These are phyloP conservation scores for Hymenoscyphus salicellus DNA, from an alignment of 2,329 filamentous ascomycete genomes.

Conservation along the genomic window DNA sequence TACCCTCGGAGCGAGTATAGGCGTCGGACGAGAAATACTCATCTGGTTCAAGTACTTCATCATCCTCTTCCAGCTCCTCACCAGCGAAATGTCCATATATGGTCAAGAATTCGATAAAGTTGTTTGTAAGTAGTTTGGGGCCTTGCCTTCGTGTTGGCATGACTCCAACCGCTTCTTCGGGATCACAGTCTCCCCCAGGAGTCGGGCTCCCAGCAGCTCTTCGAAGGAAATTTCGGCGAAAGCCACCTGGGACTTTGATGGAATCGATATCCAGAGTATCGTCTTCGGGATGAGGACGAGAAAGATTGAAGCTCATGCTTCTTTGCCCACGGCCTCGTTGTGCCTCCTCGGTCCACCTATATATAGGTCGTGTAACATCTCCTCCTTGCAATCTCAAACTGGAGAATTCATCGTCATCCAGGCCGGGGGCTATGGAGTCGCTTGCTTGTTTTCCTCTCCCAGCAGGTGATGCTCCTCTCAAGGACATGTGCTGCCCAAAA, in stretches of 20 bases:
- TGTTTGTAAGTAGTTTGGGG: conserved; percentile 75
- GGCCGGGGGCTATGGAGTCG: conserved; percentile 36
- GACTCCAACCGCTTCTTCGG: conserved; percentile 37
- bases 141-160: conserved; percentile 39
- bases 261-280: conserved; percentile 81
- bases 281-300: conserved; percentile 73
- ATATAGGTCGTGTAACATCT: conserved; percentile 91
- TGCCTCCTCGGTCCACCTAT: conserved; percentile 91
- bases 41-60: conserved; percentile 80
- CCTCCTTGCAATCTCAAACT: conserved; percentile 90
- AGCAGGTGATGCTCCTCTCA: conserved; percentile 36
- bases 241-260: conserved; percentile 91
- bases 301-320: conserved; percentile 82
- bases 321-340: conserved; percentile 65
- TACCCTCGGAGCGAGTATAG: conserved; percentile 47
- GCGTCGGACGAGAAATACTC: conserved; percentile 86
- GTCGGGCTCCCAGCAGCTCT: conserved; percentile 67
- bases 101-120: conserved; percentile 92
- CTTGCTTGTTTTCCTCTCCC: conserved; percentile 34
- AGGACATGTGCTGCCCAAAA: conserved; percentile 38
- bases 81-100: conserved; percentile 97
- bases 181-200: conserved; percentile 32
- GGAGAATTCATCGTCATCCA: conserved; percentile 79
- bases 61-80: conserved; percentile 94
- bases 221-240: conserved; percentile 84